Conservation (phyloP, 495 filamentous ascomycete species). For the Penicillium psychrofluorescens region DNA sequence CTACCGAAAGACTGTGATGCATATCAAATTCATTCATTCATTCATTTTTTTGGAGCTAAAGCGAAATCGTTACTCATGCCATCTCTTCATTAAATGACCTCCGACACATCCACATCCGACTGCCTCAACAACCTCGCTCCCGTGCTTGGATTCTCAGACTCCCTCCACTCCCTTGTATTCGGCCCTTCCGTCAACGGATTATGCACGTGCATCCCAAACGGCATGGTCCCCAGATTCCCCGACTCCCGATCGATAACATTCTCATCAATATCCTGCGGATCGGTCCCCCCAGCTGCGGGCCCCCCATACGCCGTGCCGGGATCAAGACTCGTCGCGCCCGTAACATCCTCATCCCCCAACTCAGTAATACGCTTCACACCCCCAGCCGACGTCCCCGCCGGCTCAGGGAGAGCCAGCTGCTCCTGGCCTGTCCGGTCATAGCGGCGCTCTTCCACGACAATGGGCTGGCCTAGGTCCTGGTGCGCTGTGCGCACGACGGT, state of each 20-base stretch:
- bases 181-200: not conserved
- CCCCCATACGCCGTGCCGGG: constrained; percentile 3
- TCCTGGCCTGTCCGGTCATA: constrained; percentile 32
- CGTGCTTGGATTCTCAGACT: constrained; percentile 16
- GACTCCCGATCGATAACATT: not conserved
- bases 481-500: constrained; percentile 30
- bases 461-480: constrained; percentile 30
- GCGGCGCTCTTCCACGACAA: constrained; percentile 26
- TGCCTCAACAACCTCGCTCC: constrained; percentile 7
- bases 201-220: constrained; percentile 6
- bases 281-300: not conserved
- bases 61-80: too few relatives aligned
- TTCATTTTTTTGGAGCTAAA: not conserved
- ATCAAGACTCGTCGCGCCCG: not conserved
- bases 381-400: constrained; percentile 13
- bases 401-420: constrained; percentile 7
- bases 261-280: constrained; percentile 6
- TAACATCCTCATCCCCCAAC: constrained; percentile 14
- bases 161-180: too few relatives aligned
- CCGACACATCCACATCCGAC: constrained; percentile 14
- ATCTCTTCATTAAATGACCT: constrained; percentile 2
- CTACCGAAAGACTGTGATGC: not conserved
- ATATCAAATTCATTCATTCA: not conserved
- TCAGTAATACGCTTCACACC: constrained; percentile 23
- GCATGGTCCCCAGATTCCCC: constrained; percentile 4